These are phyloP conservation scores for Acorus gramineus DNA, from an alignment of 106 monocot species.

Conservation along the genomic window DNA sequence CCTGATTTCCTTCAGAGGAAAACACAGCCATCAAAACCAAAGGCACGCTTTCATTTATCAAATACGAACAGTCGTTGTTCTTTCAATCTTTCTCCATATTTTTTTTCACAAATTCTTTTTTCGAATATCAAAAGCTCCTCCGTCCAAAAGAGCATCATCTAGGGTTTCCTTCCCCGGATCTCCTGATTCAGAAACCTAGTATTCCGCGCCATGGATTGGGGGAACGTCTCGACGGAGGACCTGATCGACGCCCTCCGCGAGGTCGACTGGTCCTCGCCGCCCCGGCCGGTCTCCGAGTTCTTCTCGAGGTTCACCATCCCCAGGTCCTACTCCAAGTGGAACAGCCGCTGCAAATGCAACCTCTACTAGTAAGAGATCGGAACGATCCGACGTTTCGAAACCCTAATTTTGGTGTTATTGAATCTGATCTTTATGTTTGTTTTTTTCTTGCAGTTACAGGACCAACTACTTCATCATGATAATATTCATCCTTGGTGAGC, in stretches of 20 bases:
- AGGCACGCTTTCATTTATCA: too few relatives aligned
- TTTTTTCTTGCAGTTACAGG: slow-evolving; percentile 28
- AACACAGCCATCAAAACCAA: too few relatives aligned
- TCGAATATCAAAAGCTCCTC: too few relatives aligned
- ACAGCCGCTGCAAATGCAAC: slow-evolving; percentile 91
- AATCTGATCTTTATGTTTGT: slow-evolving; percentile 2
- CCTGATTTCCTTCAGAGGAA: too few relatives aligned
- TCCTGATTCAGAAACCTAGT: too few relatives aligned
- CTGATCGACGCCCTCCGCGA: slow-evolving; percentile 81
- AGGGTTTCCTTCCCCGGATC: too few relatives aligned
- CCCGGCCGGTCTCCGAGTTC: slow-evolving; percentile 83
- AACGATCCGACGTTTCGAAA: too few relatives aligned
- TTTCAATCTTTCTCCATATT: too few relatives aligned
- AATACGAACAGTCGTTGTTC: too few relatives aligned
- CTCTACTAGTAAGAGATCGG: slow-evolving; percentile 63
- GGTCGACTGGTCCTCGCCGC: slow-evolving; percentile 87
- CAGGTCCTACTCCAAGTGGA: slow-evolving; percentile 84
- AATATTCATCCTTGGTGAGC: slow-evolving; percentile 50
- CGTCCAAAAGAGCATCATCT: too few relatives aligned
- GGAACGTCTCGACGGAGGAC: slow-evolving; percentile 89
- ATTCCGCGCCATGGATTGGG: slow-evolving; percentile 69
- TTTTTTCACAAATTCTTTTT: too few relatives aligned
- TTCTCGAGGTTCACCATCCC: slow-evolving; percentile 86
- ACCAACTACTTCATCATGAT: slow-evolving; percentile 79
- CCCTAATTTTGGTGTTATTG: neutral